Evolutionary conservation across 1,284 basidiomycete genomes (phyloP), one percentile per base, ranked within the genome.

Genomic region (Agaricales sp.): DNA sequence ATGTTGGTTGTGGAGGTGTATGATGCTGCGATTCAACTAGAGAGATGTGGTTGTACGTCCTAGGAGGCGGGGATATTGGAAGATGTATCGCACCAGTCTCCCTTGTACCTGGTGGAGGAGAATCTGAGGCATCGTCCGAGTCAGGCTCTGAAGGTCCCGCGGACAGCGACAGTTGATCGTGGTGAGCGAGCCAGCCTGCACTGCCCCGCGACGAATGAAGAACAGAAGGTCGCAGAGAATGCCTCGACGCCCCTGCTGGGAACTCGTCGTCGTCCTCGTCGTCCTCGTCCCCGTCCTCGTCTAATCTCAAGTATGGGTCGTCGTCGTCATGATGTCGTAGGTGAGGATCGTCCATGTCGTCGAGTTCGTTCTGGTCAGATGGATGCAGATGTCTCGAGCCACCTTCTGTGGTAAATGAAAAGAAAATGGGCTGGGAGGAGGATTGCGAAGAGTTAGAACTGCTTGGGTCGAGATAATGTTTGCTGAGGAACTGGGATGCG

Each of bases 331-430:
- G 71, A 11, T 64, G 60, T 16, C 74, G 68, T 38, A 87, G 65
- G 66, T 87, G 84, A 3, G 83, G 81, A 62, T 86, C 84, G 59
- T 82, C 80, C 37, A 75, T 58, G 67, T 87, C 84, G 61, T 85
- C 82, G 46, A 84, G 66, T 58, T 78, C 75, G 37, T 67, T 67
- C 55, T 74, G 69, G 53, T 67, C 57, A 49, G 64, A 60, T 58
- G 71, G 67, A 55, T 71, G 75, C 58, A 65, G 67, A 59, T 45
- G 44, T 45, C 73, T 76, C 58, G 80, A 82, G 51, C 71, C 82
- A 52, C 79, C 73, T 64, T 85, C 80, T 56, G 82, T 84, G 44
- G 80, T 81, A 62, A 87, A 87, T 14, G 84, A 87, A 70, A 82
- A 87, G 71, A 87, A 87, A 61, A 87, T 75, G 51, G 85, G 84